These are phyloP conservation scores for Dryas integrifolia DNA, from an alignment of 331 rosid genomes.

Conservation along the genomic window DNA sequence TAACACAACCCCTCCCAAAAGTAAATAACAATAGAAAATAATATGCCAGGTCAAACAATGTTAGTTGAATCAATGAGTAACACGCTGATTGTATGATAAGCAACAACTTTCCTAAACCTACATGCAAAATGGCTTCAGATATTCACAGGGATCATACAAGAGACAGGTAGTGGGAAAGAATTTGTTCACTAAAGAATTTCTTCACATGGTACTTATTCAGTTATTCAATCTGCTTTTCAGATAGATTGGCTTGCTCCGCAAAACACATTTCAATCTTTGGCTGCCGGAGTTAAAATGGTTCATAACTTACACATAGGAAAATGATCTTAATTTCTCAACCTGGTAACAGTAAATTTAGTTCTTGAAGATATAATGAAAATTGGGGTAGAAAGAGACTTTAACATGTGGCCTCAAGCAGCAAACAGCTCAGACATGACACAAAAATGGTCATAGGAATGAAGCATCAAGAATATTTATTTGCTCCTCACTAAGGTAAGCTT, in stretches of 20 bases:
- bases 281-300: slow-evolving; percentile 10
- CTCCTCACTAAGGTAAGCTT: not conserved
- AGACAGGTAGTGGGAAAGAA: not conserved
- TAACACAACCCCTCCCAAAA: slow-evolving; percentile 16
- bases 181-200: not conserved
- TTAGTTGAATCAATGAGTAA: not conserved
- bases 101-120: not conserved
- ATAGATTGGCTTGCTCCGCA: not conserved
- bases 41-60: not conserved
- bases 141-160: not conserved
- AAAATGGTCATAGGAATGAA: not conserved
- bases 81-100: not conserved
- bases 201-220: not conserved
- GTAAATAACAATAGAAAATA: not conserved
- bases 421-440: not conserved
- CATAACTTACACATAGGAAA: not conserved
- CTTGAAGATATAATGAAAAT: not conserved
- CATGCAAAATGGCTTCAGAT: not conserved
- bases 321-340: not conserved
- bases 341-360: not conserved
- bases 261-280: not conserved
- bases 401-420: slow-evolving; percentile 11
- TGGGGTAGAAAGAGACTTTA: not conserved
- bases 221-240: not conserved
- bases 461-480: not conserved